These are phyloP conservation scores for Tylopilus sp. DNA, from an alignment of 768 basidiomycete genomes.

Conservation along the genomic window DNA sequence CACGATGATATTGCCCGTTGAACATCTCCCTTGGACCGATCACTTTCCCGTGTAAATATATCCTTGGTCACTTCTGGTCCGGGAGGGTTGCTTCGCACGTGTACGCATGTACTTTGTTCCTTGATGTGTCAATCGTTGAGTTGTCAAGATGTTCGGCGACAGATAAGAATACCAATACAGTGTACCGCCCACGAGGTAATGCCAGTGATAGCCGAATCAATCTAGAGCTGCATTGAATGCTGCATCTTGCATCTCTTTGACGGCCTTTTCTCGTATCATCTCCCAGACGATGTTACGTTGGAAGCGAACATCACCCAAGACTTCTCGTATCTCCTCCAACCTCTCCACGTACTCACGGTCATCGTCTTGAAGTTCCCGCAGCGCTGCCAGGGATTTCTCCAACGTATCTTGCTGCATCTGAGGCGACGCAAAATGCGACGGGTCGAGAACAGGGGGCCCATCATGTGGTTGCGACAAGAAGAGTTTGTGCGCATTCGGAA, in stretches of 20 bases:
- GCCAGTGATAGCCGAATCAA: conserved; percentile 6
- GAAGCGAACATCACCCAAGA: conserved; percentile 67
- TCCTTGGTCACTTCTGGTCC: background rate
- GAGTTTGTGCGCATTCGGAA: conserved; percentile 60
- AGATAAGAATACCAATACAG: conserved; percentile 1
- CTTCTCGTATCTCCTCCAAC: conserved; percentile 79
- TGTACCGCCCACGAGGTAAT: background rate
- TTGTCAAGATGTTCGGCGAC: background rate
- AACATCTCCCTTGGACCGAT: no score
- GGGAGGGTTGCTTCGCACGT: background rate
- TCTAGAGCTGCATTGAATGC: conserved; percentile 39
- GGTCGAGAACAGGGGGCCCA: conserved; percentile 47
- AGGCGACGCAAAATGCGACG: conserved; percentile 60
- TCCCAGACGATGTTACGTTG: conserved; percentile 78
- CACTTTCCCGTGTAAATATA: background rate
- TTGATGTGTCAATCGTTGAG: background rate
- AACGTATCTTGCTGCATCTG: conserved; percentile 66
- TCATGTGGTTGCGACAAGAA: conserved; percentile 56
- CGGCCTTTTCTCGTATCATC: conserved; percentile 66
- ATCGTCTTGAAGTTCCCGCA: conserved; percentile 83
- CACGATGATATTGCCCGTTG: no score
- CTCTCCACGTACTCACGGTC: conserved; percentile 84
- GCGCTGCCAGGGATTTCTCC: conserved; percentile 68
- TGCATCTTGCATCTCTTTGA: conserved; percentile 70
- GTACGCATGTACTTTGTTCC: background rate